These are phyloP conservation scores for Peziza echinospora DNA, from an alignment of 495 filamentous ascomycete species.

Conservation along the genomic window DNA sequence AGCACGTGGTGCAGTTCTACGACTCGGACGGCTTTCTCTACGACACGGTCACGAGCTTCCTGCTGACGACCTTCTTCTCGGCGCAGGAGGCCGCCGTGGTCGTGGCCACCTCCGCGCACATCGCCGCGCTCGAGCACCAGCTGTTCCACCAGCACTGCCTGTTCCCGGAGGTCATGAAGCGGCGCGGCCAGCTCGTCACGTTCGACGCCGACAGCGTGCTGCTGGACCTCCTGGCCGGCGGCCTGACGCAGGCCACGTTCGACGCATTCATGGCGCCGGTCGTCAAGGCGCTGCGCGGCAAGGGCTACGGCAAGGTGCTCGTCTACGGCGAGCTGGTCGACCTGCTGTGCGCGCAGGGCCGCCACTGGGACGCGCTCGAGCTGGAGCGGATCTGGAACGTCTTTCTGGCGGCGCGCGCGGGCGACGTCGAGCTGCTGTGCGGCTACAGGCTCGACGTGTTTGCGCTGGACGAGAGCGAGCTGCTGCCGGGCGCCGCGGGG, in stretches of 20 bases:
- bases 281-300: constrained; percentile 5
- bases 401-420: constrained; percentile 6
- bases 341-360: constrained; percentile 16
- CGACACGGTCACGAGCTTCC: constrained; percentile 17
- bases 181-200: constrained; percentile 15
- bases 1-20: constrained; percentile 19
- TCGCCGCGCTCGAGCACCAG: constrained; percentile 18
- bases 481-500: neutral
- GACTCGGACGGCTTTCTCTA: constrained; percentile 17
- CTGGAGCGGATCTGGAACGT: constrained; percentile 18
- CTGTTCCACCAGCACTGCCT: constrained; percentile 16
- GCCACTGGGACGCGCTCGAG: constrained; percentile 15
- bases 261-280: neutral
- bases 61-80: constrained; percentile 20
- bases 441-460: constrained; percentile 20
- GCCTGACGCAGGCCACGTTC: constrained; percentile 4
- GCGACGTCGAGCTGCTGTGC: constrained; percentile 15
- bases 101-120: constrained; percentile 15
- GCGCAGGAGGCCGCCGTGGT: constrained; percentile 18
- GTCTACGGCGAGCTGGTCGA: constrained; percentile 21
- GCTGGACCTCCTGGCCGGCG: constrained; percentile 6
- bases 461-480: neutral
- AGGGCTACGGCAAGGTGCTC: constrained; percentile 13
- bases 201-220: constrained; percentile 17
- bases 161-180: constrained; percentile 14